Conservation (phyloP, 768 basidiomycete species). For the Fomitopsis serialis region DNA sequence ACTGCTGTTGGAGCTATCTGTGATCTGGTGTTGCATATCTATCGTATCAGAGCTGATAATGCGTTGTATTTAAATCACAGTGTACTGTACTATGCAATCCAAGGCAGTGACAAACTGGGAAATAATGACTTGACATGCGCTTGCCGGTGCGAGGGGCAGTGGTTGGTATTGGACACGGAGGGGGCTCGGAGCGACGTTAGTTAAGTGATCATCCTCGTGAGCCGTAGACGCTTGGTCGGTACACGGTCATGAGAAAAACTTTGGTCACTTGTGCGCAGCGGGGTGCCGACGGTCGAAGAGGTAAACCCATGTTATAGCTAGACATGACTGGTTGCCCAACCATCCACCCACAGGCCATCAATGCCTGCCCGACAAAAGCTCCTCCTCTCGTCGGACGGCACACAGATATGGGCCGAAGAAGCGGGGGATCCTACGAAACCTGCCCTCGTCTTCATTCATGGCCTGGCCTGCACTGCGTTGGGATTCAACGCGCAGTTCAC, state of each 20-base stretch:
- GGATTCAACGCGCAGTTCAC: conserved; percentile 35
- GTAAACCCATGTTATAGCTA: no score
- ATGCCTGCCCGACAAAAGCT: background rate
- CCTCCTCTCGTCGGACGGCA: conserved; percentile 35
- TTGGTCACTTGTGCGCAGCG: no score
- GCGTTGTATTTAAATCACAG: conserved; percentile 2
- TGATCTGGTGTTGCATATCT: background rate
- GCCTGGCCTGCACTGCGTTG: conserved; percentile 30
- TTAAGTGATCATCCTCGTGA: no score
- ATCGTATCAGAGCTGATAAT: background rate
- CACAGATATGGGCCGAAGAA: conserved; percentile 34
- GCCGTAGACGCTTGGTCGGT: no score
- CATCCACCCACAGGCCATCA: no score
- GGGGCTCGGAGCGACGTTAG: no score
- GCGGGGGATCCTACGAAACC: conserved; percentile 32
- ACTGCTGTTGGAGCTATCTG: background rate
- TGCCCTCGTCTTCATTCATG: conserved; percentile 38
- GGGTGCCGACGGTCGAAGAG: no score
- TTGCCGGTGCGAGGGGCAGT: no score
- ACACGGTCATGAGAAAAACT: no score
- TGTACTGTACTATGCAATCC: conserved; percentile 2
- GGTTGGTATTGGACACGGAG: no score
- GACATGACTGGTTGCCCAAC: no score
- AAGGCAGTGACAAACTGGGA: background rate
- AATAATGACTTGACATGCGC: no score